These are phyloP conservation scores for Miscanthus lutarioriparius DNA, from an alignment of 176 grass and related monocot genomes.

Conservation along the genomic window DNA sequence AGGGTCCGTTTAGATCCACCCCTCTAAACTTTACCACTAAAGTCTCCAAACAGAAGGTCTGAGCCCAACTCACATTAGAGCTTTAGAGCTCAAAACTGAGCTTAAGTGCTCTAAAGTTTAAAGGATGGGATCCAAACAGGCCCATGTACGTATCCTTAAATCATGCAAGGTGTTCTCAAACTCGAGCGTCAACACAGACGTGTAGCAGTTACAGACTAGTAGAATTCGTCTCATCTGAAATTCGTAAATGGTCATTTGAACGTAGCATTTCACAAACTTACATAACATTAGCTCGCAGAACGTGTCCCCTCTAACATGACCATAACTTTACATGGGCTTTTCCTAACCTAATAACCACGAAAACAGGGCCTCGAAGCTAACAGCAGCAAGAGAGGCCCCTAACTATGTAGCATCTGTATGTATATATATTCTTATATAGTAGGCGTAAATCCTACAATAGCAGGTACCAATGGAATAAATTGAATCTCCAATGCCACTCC, in stretches of 20 bases:
- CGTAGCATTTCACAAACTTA: not conserved
- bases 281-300: not conserved
- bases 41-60: too few relatives aligned
- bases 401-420: constrained; percentile 6
- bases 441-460: not conserved
- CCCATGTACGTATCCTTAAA: too few relatives aligned
- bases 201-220: too few relatives aligned
- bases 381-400: constrained; percentile 6
- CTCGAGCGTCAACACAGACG: too few relatives aligned
- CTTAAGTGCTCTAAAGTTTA: too few relatives aligned
- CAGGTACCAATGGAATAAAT: constrained; percentile 36
- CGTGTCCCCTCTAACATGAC: not conserved
- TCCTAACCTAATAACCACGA: constrained; percentile 22
- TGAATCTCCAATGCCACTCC: not conserved
- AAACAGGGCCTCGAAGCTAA: constrained; percentile 16
- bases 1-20: too few relatives aligned
- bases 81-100: too few relatives aligned
- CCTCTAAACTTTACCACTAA: too few relatives aligned
- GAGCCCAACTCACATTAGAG: too few relatives aligned
- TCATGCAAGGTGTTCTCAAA: not conserved
- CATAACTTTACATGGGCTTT: constrained; percentile 20
- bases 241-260: not conserved
- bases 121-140: too few relatives aligned
- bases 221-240: not conserved
- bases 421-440: constrained; percentile 3